A percentile compares a stretch with the other conserved stretches of the same genome.
Evolutionary conservation across 2,329 filamentous ascomycete species (phyloP).

Genomic region (Talaromyces amestolkiae): DNA sequence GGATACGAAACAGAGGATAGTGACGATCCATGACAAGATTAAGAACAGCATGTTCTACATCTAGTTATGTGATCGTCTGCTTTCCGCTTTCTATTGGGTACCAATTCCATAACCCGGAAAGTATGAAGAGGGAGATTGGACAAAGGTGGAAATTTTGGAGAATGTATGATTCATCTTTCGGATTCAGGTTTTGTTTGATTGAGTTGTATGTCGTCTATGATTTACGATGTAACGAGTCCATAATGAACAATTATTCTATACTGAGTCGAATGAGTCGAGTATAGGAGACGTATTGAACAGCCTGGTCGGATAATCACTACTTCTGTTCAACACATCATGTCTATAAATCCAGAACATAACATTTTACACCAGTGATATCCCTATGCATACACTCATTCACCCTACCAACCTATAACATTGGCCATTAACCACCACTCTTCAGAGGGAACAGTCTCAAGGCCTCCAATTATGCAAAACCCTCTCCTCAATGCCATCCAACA

Average conservation of each 20-base stretch:
- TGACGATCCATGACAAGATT: slow-evolving; percentile 22
- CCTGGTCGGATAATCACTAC: too few species aligned
- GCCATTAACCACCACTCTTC: slow-evolving; percentile 8
- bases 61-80: neutral
- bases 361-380: neutral
- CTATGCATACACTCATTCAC: too few species aligned
- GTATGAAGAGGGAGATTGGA: neutral
- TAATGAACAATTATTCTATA: too few species aligned
- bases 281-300: too few species aligned
- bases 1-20: slow-evolving; percentile 14
- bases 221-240: neutral
- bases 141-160: neutral
- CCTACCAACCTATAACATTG: too few species aligned
- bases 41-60: slow-evolving; percentile 22
- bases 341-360: neutral
- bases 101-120: neutral
- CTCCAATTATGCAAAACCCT: slow-evolving; percentile 63
- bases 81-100: neutral
- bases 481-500: slow-evolving; percentile 83
- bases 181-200: neutral
- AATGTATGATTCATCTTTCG: neutral
- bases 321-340: neutral
- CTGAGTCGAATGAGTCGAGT: too few species aligned
- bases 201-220: neutral
- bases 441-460: slow-evolving; percentile 6